Evolutionary conservation across 1,284 basidiomycete species (phyloP), one percentile per base, ranked within the genome.

Genomic region (Ceratobasidium papillatum): DNA sequence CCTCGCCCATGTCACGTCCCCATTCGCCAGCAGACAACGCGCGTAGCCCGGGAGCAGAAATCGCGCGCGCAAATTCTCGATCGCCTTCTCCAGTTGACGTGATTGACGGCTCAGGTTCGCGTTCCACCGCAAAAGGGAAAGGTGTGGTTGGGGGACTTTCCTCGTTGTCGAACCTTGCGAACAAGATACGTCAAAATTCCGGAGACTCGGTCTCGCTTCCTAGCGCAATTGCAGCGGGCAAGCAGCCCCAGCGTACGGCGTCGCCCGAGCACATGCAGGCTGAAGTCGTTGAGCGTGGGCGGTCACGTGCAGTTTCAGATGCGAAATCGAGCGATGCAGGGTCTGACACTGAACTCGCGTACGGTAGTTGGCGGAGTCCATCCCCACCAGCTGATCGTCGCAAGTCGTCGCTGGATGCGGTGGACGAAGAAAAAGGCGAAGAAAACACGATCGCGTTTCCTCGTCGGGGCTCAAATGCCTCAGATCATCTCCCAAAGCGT

Each of bases 1-100:
- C 81, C 22, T 80, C 79, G n/a, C 83, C 83, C 76, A 80, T 72
- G 36, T 78, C 76, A 11, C 78, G 65, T 19, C 65, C 56, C 30
- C 68, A 36, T 25, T 71, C 68, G 19, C 68, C 68, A 36, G 68
- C 49, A 25, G 65, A 61, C 30, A 56, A 71, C 43, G 54, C 56
- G 19, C 68, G 36, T 19, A 71, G 68, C 43, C 54, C 56, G 22
- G 68, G 68, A 11, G 68, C 68, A 34, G 56, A 72, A 61, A 72
- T 72, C 41, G 58, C 68, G 27, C 68, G 68, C 5, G 68, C 54
- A 51, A 72, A 59, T 61, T 72, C 68, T 11, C 68, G 68, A 2
- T 72, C 68, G 1, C 68, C 68, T 41, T 72, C 68, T 8, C 68
- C 68, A 25, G 68, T 72, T 72, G 68, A 72, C 45, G 68, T 72